A percentile compares a stretch with the other conserved stretches of the same genome.
These are phyloP conservation scores for Barnettozyma pratensis DNA, from an alignment of 805 yeast genomes.

Conservation along the genomic window DNA sequence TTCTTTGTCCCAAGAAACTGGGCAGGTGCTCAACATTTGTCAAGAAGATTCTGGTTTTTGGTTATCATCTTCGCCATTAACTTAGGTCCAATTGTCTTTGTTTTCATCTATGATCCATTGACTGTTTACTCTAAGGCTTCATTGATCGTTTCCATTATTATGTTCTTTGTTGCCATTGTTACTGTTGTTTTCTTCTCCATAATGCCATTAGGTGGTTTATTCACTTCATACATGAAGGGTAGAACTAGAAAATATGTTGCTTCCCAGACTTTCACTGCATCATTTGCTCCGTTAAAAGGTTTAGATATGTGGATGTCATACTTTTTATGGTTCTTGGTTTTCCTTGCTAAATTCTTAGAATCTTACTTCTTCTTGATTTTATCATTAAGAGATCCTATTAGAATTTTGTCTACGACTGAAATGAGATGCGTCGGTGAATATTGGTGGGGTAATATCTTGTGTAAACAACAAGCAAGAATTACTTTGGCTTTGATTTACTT, in stretches of 20 bases:
- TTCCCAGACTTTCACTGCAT: constrained; percentile 93
- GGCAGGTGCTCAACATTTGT: constrained; percentile 98
- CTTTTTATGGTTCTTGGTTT: constrained; percentile 83
- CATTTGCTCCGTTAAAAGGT: constrained; percentile 74
- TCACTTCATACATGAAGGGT: constrained; percentile 87
- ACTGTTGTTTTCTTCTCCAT: constrained; percentile 83
- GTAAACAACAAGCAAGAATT: constrained; percentile 83
- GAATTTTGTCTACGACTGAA: constrained; percentile 74
- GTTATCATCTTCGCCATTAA: constrained; percentile 61
- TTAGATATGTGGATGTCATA: constrained; percentile 96
- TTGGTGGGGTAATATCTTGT: constrained; percentile 74
- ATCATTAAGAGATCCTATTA: constrained; percentile 90
- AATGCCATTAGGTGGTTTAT: constrained; percentile 96
- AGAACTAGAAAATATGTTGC: constrained; percentile 85
- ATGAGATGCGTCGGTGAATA: constrained; percentile 96
- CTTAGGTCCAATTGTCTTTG: constrained; percentile 81
- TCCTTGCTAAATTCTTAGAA: constrained; percentile 83
- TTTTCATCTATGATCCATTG: constrained; percentile 75
- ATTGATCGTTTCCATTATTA: constrained; percentile 73
- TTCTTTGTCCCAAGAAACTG: constrained; percentile 93
- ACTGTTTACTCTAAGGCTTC: constrained; percentile 67
- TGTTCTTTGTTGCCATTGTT: constrained; percentile 81
- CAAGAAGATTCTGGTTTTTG: constrained; percentile 80
- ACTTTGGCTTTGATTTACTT: constrained; percentile 89
- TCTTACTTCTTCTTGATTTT: constrained; percentile 89